Conservation (phyloP, 352 stramenopile species). For the Pythium scleroteichum region DNA sequence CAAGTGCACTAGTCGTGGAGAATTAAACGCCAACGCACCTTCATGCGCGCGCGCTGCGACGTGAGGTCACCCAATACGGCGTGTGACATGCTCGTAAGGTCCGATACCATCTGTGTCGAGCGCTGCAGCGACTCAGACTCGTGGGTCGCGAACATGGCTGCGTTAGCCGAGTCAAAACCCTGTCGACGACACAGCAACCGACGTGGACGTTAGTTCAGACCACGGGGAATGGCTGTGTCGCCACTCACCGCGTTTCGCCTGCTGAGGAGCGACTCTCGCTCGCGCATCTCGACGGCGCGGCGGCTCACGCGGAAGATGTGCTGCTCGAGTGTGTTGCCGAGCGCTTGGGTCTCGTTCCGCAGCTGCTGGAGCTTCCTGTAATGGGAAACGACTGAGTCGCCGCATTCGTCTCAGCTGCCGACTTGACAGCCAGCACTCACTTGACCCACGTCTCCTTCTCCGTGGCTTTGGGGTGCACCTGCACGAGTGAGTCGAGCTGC, state of each 20-base stretch:
- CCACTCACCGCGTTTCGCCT: slow-evolving; percentile 50
- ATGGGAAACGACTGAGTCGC: too few species aligned
- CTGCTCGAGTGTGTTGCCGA: slow-evolving; percentile 74
- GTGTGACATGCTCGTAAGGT: slow-evolving; percentile 71
- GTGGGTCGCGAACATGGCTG: slow-evolving; percentile 71
- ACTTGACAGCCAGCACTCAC: too few species aligned
- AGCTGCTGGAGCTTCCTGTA: slow-evolving; percentile 72
- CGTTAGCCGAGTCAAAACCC: slow-evolving; percentile 70
- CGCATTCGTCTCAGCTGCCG: too few species aligned
- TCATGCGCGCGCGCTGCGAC: slow-evolving; percentile 67
- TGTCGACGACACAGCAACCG: slow-evolving; percentile 9
- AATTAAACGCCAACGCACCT: slow-evolving; percentile 31
- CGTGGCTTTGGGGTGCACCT: slow-evolving; percentile 44
- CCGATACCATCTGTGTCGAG: slow-evolving; percentile 80
- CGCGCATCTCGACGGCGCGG: slow-evolving; percentile 62
- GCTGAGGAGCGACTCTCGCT: slow-evolving; percentile 76
- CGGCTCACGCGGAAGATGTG: slow-evolving; percentile 73
- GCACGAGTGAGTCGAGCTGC: slow-evolving; percentile 81
- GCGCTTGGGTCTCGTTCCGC: slow-evolving; percentile 62
- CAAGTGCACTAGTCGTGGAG: too few species aligned
- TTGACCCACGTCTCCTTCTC: slow-evolving; percentile 82
- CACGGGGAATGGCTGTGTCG: background rate
- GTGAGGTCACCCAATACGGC: slow-evolving; percentile 74
- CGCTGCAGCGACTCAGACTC: slow-evolving; percentile 78
- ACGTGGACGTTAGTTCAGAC: background rate